A percentile compares a stretch with the other conserved stretches of the same genome.
Evolutionary conservation across 495 filamentous ascomycete species (phyloP).

Genomic region (Astrothelium macrocarpum): DNA sequence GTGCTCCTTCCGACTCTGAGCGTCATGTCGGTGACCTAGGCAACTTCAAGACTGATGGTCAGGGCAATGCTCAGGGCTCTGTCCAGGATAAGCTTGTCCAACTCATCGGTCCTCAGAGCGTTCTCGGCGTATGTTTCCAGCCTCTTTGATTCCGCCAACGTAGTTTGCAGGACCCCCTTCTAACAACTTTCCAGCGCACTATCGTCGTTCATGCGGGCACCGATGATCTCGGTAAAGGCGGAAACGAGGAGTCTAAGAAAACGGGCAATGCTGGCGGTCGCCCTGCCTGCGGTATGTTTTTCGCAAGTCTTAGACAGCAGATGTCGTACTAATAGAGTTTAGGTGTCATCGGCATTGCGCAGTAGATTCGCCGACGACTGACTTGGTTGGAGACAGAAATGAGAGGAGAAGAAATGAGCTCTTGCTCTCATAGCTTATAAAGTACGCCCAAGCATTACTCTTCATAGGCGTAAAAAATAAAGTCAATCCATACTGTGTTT

Average conservation of each 20-base stretch:
- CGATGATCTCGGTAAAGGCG: conserved; percentile 89
- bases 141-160: neutral
- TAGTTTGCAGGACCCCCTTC: neutral
- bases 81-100: conserved; percentile 73
- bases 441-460: neutral
- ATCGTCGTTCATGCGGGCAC: conserved; percentile 90
- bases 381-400: neutral
- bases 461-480: neutral
- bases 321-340: conserved; percentile 17
- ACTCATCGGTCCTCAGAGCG: conserved; percentile 89
- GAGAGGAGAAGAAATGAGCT: neutral
- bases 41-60: conserved; percentile 87
- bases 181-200: conserved; percentile 54
- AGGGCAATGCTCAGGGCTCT: conserved; percentile 75
- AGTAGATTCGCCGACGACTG: neutral
- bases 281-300: conserved; percentile 76
- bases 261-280: conserved; percentile 90
- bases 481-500: neutral
- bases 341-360: conserved; percentile 84
- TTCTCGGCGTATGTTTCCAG: conserved; percentile 68
- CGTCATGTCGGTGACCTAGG: conserved; percentile 96
- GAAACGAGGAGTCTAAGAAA: conserved; percentile 86
- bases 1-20: conserved; percentile 66
- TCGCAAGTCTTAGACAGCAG: neutral
- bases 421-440: neutral